A percentile compares a stretch with the other conserved stretches of the same genome.
Evolutionary conservation across 2,329 filamentous ascomycete genomes (phyloP).

Genomic region (Apiospora phragmitis): DNA sequence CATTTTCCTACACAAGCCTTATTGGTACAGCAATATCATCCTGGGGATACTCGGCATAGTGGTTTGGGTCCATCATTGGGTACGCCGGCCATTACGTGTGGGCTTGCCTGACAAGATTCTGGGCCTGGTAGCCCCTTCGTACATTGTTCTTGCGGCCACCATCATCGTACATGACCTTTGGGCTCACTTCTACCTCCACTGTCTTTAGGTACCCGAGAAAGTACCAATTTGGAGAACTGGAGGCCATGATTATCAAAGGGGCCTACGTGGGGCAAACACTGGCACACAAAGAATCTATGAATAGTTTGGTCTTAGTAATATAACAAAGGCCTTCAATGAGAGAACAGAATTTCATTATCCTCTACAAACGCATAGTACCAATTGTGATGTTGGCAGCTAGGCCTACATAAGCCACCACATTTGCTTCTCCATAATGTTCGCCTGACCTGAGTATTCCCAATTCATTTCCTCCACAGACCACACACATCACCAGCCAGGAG

Average conservation of each 20-base stretch:
- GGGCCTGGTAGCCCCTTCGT: no score
- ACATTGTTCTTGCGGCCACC: no score
- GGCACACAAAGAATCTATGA: background rate
- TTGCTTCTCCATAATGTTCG: background rate
- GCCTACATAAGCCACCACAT: background rate
- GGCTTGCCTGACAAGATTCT: no score
- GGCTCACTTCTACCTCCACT: no score
- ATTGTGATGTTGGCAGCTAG: background rate
- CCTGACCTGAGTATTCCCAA: background rate
- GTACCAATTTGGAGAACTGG: no score
- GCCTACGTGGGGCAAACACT: background rate
- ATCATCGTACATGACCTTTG: no score
- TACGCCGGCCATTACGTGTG: no score
- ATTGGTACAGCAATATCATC: no score
- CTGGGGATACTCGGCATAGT: no score
- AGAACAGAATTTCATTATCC: background rate
- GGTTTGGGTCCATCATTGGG: no score
- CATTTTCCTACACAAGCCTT: no score
- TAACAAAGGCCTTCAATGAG: background rate
- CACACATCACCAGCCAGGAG: background rate
- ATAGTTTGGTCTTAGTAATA: background rate
- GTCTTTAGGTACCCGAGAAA: background rate
- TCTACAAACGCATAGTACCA: background rate
- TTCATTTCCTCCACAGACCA: background rate
- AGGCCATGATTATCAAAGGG: background rate